Conservation (phyloP, 2,329 filamentous ascomycete genomes). For the Ophiostoma novo-ulmi region DNA sequence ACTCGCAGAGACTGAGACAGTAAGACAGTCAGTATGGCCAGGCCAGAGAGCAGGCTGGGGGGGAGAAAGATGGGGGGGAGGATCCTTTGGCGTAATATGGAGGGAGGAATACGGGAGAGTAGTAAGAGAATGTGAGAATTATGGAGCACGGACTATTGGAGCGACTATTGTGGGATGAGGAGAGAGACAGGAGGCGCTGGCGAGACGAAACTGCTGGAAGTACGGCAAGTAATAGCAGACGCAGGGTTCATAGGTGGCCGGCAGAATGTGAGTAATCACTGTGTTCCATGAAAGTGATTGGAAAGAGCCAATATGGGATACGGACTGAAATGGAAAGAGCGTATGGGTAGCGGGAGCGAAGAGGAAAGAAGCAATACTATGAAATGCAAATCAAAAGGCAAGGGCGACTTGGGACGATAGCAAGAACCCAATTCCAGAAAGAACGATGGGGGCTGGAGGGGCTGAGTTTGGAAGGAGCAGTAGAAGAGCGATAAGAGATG, state of each 20-base stretch:
- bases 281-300: too few species aligned
- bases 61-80: background rate
- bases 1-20: background rate
- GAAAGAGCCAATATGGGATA: background rate
- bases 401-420: background rate
- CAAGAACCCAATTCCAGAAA: background rate
- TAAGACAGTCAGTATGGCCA: background rate
- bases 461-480: constrained; percentile 3
- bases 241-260: background rate
- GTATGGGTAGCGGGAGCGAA: background rate
- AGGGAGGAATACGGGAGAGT: background rate
- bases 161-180: constrained; percentile 2
- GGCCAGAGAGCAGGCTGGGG: background rate
- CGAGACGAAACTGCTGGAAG: constrained; percentile 5
- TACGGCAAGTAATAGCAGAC: background rate
- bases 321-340: background rate
- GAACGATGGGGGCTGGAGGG: background rate
- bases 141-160: constrained; percentile 6
- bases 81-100: background rate
- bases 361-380: background rate
- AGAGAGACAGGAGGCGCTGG: constrained; percentile 8
- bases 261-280: background rate
- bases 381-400: background rate
- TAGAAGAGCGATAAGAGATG: background rate
- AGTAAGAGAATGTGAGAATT: background rate